phyloP scores from a whole-genome alignment of 2,329 filamentous ascomycete species.

The Penicillium sp. region DNA sequence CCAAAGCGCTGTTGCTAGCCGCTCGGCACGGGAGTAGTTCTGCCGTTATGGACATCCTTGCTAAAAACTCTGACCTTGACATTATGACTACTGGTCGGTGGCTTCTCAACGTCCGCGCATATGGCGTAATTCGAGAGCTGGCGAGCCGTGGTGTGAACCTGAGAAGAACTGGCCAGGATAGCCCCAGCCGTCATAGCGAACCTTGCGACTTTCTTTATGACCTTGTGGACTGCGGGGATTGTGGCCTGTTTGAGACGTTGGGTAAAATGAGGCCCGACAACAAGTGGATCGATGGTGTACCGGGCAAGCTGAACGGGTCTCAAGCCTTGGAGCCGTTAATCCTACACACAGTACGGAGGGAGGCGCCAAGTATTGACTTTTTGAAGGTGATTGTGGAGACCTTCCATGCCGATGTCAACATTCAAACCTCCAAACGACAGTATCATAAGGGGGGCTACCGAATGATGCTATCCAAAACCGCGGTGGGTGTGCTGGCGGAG shows the following conservation, averaged over 20 bases:
- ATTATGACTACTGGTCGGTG: background rate
- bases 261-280: background rate
- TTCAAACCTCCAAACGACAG: background rate
- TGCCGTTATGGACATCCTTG: background rate
- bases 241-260: background rate
- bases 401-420: background rate
- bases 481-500: background rate
- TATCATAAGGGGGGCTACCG: background rate
- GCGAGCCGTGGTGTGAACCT: background rate
- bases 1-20: background rate
- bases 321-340: background rate
- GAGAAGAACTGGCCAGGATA: background rate
- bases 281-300: background rate
- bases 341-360: background rate
- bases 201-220: background rate
- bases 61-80: background rate
- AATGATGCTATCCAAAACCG: background rate
- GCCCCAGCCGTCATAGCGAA: background rate
- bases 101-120: background rate
- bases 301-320: background rate
- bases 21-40: background rate
- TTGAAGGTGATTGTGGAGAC: background rate
- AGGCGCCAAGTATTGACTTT: background rate
- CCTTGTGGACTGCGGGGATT: background rate
- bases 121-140: background rate